Evolutionary conservation across 1,139 yeast species (phyloP), one percentile per base, ranked within the genome.

Genomic region (Saccharomyces pastorianus): DNA sequence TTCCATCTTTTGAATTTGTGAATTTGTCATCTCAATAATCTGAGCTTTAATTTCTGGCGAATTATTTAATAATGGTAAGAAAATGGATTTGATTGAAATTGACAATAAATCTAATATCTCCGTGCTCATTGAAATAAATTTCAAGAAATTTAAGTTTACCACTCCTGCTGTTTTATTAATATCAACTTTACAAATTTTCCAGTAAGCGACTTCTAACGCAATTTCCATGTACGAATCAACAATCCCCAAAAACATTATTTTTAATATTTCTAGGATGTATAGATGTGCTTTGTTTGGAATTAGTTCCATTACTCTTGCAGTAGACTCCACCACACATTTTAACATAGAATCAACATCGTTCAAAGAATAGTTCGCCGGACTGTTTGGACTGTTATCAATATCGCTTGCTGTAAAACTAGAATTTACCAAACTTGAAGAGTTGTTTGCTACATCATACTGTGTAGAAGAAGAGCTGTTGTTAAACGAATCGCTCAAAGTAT

Each of bases 251-350:
- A 88, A 69, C 52, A 89, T 68, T 41, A 88, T 75, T 56, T 86
- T 88, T 60, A 88, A 75, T 25, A 90, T 71, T 56, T 83, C 89
- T 51, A 82, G 73, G 0, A 90, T 80, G 63, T 83, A 81, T 50
- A 81, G 84, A 3, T 86, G 79, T 6, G 88, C 76, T 58, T 79
- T 84, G 23, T 71, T 66, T 0, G 95, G 88, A 1, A 84, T 77
- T 52, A 91, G 72, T 64, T 89, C 96, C 64, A 88, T 78, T 6
- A 85, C 76, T 64, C 98, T 76, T 2, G 95, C 86, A 6, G 89
- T 76, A 0, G 93, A 79, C 69, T 91, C 98, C 31, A 90, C 88
- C 3, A 85, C 79, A 31, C 88, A 80, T 60, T 83, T 83, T 47
- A 90, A 73, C 56, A 88, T 78, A 1, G 77, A 73, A 61, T 88